Percentiles rank a stretch among this genome's conserved stretches.
These are phyloP conservation scores for Xylaria venustula DNA, from an alignment of 495 filamentous ascomycete species.

Conservation along the genomic window DNA sequence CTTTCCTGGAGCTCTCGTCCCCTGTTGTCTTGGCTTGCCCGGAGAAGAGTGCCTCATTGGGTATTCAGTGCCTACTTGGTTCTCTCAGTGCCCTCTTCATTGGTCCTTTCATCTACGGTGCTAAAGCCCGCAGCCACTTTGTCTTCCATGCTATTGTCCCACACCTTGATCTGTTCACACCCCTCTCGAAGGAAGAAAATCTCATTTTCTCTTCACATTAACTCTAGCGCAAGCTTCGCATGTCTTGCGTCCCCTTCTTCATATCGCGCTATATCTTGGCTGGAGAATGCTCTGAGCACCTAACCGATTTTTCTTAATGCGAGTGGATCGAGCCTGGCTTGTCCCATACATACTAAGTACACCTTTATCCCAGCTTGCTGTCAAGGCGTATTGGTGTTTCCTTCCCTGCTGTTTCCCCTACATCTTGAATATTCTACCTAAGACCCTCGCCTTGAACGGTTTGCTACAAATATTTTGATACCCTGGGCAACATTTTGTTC, in stretches of 20 bases:
- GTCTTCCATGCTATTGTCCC: slow-evolving; percentile 45
- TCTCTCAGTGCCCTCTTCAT: slow-evolving; percentile 31
- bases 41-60: slow-evolving; percentile 45
- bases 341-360: slow-evolving; percentile 28
- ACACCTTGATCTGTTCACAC: slow-evolving; percentile 45
- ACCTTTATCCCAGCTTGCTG: slow-evolving; percentile 15
- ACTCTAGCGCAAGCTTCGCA: neutral
- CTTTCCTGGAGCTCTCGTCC: neutral
- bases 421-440: neutral
- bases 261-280: slow-evolving; percentile 7
- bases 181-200: slow-evolving; percentile 14
- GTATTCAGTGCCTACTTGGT: slow-evolving; percentile 34
- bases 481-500: slow-evolving; percentile 37
- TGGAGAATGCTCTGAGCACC: neutral
- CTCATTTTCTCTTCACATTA: slow-evolving; percentile 15
- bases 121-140: slow-evolving; percentile 34
- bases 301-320: neutral
- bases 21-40: slow-evolving; percentile 40
- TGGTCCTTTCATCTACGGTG: slow-evolving; percentile 49
- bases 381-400: slow-evolving; percentile 7
- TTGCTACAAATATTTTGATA: slow-evolving; percentile 27
- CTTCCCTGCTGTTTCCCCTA: slow-evolving; percentile 20
- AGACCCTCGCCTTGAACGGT: neutral
- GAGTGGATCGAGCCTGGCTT: slow-evolving; percentile 24
- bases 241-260: slow-evolving; percentile 16